Conservation (phyloP, 768 basidiomycete species). For the Gymnopilus dilepis region DNA sequence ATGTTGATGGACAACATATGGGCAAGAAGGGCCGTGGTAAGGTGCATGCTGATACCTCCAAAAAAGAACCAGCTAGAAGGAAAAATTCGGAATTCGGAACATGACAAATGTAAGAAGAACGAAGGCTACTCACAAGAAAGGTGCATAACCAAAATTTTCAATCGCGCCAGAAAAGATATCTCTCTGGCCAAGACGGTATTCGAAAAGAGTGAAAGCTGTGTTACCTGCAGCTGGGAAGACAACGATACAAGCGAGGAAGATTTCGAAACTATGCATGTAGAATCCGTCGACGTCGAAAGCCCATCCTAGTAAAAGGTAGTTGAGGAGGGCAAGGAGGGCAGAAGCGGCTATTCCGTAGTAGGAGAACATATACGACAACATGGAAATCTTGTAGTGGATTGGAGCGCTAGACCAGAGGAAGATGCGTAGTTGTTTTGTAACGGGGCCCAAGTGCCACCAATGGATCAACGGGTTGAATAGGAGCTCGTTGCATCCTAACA, state of each 20-base stretch:
- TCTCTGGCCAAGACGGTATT: slow-evolving; percentile 68
- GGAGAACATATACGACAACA: slow-evolving; percentile 75
- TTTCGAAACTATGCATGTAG: slow-evolving; percentile 75
- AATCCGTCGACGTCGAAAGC: slow-evolving; percentile 68
- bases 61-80: slow-evolving; percentile 75
- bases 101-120: background rate
- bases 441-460: slow-evolving; percentile 82
- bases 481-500: slow-evolving; percentile 70
- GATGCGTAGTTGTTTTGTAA: slow-evolving; percentile 77
- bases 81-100: background rate
- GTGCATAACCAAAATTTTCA: slow-evolving; percentile 70
- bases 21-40: slow-evolving; percentile 66
- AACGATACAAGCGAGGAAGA: slow-evolving; percentile 75
- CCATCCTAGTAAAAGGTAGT: slow-evolving; percentile 73
- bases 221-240: slow-evolving; percentile 76
- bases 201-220: slow-evolving; percentile 66
- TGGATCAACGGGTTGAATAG: slow-evolving; percentile 83
- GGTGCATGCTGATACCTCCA: slow-evolving; percentile 74
- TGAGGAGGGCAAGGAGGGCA: slow-evolving; percentile 64
- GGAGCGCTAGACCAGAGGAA: slow-evolving; percentile 82
- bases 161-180: slow-evolving; percentile 52
- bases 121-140: slow-evolving; percentile 68
- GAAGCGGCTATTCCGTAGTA: slow-evolving; percentile 71
- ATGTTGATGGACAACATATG: slow-evolving; percentile 81
- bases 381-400: slow-evolving; percentile 82